These are phyloP conservation scores for Cyclotella kingstonii DNA, from an alignment of 108 stramenopile species.

Conservation along the genomic window DNA sequence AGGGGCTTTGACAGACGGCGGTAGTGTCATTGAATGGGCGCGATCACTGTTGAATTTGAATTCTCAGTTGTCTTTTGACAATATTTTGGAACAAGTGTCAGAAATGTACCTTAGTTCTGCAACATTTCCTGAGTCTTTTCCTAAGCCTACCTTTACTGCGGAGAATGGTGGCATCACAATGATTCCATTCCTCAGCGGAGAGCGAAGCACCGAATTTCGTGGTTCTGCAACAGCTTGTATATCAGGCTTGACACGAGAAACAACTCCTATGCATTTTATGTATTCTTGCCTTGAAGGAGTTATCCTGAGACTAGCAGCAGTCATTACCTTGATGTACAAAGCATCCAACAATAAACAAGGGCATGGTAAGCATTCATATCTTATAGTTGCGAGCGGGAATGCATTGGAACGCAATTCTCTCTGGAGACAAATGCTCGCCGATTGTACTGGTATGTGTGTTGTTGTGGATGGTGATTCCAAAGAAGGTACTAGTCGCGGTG, in stretches of 20 bases:
- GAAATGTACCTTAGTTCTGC: slow-evolving; percentile 8
- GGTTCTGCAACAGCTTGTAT: slow-evolving; percentile 67
- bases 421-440: slow-evolving; percentile 81
- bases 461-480: slow-evolving; percentile 56
- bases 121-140: too few relatives aligned
- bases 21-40: slow-evolving; percentile 80
- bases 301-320: slow-evolving; percentile 54
- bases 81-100: slow-evolving; percentile 46
- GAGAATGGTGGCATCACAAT: slow-evolving; percentile 26
- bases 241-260: slow-evolving; percentile 67
- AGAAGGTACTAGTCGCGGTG: slow-evolving; percentile 78
- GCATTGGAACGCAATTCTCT: slow-evolving; percentile 69
- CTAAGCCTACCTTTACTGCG: not conserved
- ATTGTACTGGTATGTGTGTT: slow-evolving; percentile 56
- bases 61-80: slow-evolving; percentile 39
- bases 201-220: slow-evolving; percentile 78
- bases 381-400: slow-evolving; percentile 72
- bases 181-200: slow-evolving; percentile 77
- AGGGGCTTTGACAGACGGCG: slow-evolving; percentile 84
- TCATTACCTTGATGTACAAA: slow-evolving; percentile 46
- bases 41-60: slow-evolving; percentile 55
- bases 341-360: not conserved
- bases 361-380: not conserved
- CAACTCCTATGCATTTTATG: slow-evolving; percentile 58
- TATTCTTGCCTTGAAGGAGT: slow-evolving; percentile 72